These are phyloP conservation scores for Chondrostereum purpureum DNA, from an alignment of 1,284 basidiomycete genomes.

Conservation along the genomic window DNA sequence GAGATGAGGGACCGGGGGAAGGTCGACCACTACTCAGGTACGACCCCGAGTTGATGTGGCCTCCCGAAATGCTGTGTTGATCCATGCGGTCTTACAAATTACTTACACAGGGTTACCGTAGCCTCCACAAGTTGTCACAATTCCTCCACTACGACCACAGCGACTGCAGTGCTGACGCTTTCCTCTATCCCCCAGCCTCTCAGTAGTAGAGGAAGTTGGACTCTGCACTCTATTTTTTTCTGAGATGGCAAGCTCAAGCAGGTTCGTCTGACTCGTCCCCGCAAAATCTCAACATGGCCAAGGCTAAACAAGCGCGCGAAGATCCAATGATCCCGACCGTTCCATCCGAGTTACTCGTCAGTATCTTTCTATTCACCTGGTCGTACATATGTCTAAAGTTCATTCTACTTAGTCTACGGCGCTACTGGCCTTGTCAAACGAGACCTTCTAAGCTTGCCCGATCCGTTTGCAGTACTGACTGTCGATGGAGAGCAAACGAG, in stretches of 20 bases:
- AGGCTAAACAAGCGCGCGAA: constrained; percentile 15
- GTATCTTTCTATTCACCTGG: constrained; percentile 16
- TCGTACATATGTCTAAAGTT: constrained; percentile 5
- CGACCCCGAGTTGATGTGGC: no score
- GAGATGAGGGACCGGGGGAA: no score
- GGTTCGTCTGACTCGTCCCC: constrained; percentile 25
- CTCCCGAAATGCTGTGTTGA: no score
- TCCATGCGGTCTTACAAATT: no score
- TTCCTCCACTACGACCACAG: not conserved
- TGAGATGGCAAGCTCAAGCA: constrained; percentile 36
- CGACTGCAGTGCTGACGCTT: no score
- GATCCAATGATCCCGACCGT: constrained; percentile 38
- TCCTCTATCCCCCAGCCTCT: no score
- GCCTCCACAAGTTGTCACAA: not conserved
- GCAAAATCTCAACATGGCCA: constrained; percentile 2
- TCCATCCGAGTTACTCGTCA: constrained; percentile 32
- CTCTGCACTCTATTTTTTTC: no score
- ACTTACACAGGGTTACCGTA: not conserved
- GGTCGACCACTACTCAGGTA: no score
- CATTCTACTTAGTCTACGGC: constrained; percentile 61
- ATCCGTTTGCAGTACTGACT: constrained; percentile 94
- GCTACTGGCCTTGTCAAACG: constrained; percentile 87
- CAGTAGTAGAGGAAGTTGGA: no score
- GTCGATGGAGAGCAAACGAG: constrained; percentile 95
- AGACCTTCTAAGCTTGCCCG: constrained; percentile 87